A percentile compares a stretch with the other conserved stretches of the same genome.
phyloP scores from a whole-genome alignment of 148 eudicot species.

The Camellia granthamiana region DNA sequence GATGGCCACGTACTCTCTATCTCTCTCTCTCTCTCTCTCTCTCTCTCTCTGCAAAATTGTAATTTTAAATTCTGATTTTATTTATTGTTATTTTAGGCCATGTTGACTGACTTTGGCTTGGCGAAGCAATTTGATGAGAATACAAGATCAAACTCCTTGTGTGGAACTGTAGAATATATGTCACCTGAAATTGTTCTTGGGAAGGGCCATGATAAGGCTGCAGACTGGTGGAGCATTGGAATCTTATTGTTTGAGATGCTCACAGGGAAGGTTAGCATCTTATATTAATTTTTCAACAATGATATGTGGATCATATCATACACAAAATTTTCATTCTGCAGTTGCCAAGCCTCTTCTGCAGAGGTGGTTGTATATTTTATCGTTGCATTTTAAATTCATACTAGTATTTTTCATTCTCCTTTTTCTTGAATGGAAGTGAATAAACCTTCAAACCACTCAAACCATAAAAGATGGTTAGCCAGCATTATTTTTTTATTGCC shows the following conservation, averaged over 20 bases:
- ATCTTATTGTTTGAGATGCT: conserved; percentile 85
- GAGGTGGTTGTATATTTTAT: not conserved
- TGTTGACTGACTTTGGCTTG: conserved; percentile 85
- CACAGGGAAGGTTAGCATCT: conserved; percentile 65
- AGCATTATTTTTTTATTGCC: not conserved
- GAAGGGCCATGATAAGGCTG: conserved; percentile 89
- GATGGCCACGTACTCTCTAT: conserved; percentile 83
- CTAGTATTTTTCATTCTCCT: not conserved
- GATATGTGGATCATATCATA: not conserved
- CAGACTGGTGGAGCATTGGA: conserved; percentile 98
- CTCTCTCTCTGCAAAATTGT: not conserved
- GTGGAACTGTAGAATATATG: conserved; percentile 91
- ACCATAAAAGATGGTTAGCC: not conserved
- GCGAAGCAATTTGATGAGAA: conserved; percentile 78
- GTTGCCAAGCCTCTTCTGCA: not conserved
- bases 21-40: conserved; percentile 18
- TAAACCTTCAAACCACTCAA: not conserved
- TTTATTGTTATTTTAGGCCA: conserved; percentile 43
- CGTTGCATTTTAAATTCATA: not conserved
- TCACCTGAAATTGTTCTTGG: conserved; percentile 87
- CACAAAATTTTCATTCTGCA: not conserved
- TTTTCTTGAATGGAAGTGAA: not conserved
- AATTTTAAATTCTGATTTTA: not conserved
- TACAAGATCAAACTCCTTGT: conserved; percentile 73
- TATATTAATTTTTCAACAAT: not conserved